Percentiles rank a stretch among this genome's conserved stretches.
Conservation (phyloP, 768 basidiomycete genomes). For the Calocera cornea region DNA sequence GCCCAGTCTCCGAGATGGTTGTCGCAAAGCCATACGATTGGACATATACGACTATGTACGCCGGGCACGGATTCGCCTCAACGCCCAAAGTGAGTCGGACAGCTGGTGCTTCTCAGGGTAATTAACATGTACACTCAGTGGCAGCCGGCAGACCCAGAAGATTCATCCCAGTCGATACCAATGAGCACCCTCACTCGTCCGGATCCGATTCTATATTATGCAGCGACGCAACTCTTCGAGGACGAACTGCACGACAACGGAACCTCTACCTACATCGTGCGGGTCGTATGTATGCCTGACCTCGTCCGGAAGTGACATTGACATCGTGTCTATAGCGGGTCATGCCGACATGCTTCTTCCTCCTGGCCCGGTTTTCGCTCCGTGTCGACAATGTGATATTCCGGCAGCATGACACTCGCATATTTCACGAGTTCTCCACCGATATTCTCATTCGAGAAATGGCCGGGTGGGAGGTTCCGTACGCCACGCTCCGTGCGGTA, state of each 20-base stretch:
- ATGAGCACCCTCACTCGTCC: conserved; percentile 71
- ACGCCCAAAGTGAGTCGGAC: background rate
- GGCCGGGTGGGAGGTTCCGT: conserved; percentile 84
- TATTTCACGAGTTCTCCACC: conserved; percentile 72
- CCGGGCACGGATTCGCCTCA: conserved; percentile 38
- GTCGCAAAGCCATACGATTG: conserved; percentile 86
- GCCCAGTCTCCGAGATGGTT: conserved; percentile 57
- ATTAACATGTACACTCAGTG: background rate
- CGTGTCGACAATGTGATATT: conserved; percentile 93
- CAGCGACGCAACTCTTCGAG: conserved; percentile 87
- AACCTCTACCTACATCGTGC: conserved; percentile 63
- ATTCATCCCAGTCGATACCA: conserved; percentile 56
- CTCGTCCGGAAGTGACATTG: background rate
- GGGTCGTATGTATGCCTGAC: conserved; percentile 52
- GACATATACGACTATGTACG: conserved; percentile 89
- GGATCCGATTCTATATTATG: conserved; percentile 96
- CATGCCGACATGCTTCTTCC: conserved; percentile 90
- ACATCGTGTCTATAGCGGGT: conserved; percentile 49
- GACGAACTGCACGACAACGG: conserved; percentile 98
- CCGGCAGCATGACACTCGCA: conserved; percentile 71
- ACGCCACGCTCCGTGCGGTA: conserved; percentile 66
- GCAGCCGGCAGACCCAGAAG: conserved; percentile 38
- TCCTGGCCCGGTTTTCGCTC: conserved; percentile 80
- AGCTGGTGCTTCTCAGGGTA: background rate
- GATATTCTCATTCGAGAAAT: conserved; percentile 62